phyloP scores from a whole-genome alignment of 2,329 filamentous ascomycete genomes.

The Paracoccidioides lutzii region DNA sequence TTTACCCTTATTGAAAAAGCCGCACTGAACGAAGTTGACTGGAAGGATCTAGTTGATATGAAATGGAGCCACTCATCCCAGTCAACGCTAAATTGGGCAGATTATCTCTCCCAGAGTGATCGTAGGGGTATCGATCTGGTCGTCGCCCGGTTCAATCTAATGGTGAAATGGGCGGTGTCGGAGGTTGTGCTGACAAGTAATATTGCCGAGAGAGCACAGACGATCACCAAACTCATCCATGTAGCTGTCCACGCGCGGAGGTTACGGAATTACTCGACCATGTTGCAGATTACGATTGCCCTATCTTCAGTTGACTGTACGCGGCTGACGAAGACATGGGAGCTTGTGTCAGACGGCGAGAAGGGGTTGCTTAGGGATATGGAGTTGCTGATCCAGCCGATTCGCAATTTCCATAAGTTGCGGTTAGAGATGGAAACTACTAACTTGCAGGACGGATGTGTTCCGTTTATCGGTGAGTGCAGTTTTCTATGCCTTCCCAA shows the following conservation, averaged over 20 bases:
- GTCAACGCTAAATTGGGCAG: slow-evolving; percentile 45
- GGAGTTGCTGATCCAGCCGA: slow-evolving; percentile 48
- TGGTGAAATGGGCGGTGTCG: slow-evolving; percentile 54
- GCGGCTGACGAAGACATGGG: slow-evolving; percentile 47
- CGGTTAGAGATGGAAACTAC: slow-evolving; percentile 51
- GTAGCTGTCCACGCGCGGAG: slow-evolving; percentile 46
- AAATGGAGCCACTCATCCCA: slow-evolving; percentile 46
- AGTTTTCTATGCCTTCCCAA: neutral
- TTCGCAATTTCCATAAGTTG: slow-evolving; percentile 51
- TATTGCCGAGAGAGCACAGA: slow-evolving; percentile 45
- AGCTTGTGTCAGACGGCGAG: slow-evolving; percentile 42
- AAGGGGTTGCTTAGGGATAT: slow-evolving; percentile 44
- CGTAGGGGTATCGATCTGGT: slow-evolving; percentile 50
- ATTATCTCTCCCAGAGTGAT: slow-evolving; percentile 44
- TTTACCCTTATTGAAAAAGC: slow-evolving; percentile 54
- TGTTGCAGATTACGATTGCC: slow-evolving; percentile 52
- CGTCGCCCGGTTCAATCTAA: slow-evolving; percentile 53
- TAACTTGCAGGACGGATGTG: slow-evolving; percentile 47
- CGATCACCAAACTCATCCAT: slow-evolving; percentile 51
- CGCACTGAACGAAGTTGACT: slow-evolving; percentile 52
- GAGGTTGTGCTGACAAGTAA: slow-evolving; percentile 48
- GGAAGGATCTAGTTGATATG: slow-evolving; percentile 53
- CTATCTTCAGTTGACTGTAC: slow-evolving; percentile 47
- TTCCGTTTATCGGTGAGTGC: slow-evolving; percentile 49
- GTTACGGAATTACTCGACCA: slow-evolving; percentile 52